Conservation (phyloP, 164 flowering plant genomes). For the Echeveria elegans region DNA sequence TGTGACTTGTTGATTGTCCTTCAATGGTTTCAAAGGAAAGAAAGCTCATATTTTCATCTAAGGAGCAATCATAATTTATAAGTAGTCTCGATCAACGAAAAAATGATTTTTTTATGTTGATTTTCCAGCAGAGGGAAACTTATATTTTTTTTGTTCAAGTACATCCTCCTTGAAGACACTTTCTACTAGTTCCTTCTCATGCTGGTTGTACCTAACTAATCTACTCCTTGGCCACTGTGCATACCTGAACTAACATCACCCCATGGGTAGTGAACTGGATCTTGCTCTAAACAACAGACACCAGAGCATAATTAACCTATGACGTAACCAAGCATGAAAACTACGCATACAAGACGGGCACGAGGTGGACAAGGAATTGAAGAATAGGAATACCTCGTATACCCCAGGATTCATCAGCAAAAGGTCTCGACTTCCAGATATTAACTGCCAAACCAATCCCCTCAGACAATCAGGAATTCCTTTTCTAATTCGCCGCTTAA, state of each 20-base stretch:
- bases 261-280: neutral
- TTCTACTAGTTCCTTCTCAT: neutral
- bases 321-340: neutral
- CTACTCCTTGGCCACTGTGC: neutral
- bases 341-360: neutral
- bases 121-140: neutral
- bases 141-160: neutral
- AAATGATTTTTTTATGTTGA: neutral
- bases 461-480: constrained; percentile 97
- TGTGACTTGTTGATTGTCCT: neutral
- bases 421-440: constrained; percentile 95
- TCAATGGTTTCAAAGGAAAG: neutral
- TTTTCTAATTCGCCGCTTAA: constrained; percentile 80
- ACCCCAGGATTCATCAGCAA: constrained; percentile 95
- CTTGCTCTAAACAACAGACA: neutral
- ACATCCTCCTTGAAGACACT: neutral
- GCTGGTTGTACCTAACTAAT: neutral
- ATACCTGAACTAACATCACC: neutral
- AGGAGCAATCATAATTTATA: neutral
- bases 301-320: neutral
- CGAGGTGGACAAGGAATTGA: constrained; percentile 11
- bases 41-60: neutral
- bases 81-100: neutral
- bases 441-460: constrained; percentile 98
- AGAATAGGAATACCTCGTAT: constrained; percentile 56